Percentiles rank a stretch among this genome's conserved stretches.
These are phyloP conservation scores for Arabidopsis arenosa DNA, from an alignment of 345 rosid genomes.

Conservation along the genomic window DNA sequence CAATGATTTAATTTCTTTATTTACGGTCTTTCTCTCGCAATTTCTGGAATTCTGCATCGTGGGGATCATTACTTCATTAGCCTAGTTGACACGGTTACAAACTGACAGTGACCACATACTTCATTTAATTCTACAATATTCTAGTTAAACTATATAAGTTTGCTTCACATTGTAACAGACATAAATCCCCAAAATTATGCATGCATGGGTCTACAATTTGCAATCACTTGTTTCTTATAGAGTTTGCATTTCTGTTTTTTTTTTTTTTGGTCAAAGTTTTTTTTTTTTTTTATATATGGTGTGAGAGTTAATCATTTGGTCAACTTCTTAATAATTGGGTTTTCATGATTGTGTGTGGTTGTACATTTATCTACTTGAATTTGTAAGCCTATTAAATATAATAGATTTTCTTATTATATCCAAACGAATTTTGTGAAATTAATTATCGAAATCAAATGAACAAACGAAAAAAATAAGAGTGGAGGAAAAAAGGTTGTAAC, in stretches of 20 bases:
- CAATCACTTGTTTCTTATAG: background rate
- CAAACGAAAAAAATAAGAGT: background rate
- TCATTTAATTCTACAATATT: background rate
- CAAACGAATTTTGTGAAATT: background rate
- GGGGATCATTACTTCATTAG: background rate
- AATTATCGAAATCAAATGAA: background rate
- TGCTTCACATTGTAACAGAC: background rate
- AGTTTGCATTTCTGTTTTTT: background rate
- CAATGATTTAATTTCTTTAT: constrained; percentile 1
- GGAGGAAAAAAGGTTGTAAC: constrained; percentile 3
- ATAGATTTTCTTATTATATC: background rate
- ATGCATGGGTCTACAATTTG: background rate
- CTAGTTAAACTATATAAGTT: background rate
- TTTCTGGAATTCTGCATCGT: background rate
- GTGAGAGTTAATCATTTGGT: constrained; percentile 1
- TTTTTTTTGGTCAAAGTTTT: too few species aligned
- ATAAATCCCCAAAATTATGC: background rate
- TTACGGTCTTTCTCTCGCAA: constrained; percentile 4
- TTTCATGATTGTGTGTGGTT: background rate
- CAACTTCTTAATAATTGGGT: constrained; percentile 1
- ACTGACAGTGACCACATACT: constrained; percentile 28
- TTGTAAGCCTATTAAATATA: background rate
- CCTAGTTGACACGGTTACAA: constrained; percentile 24
- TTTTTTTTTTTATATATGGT: too few species aligned
- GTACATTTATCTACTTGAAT: background rate